Evolutionary conservation across 1,284 basidiomycete species (phyloP), one percentile per base, ranked within the genome.

Genomic region (Papiliotrema laurentii): DNA sequence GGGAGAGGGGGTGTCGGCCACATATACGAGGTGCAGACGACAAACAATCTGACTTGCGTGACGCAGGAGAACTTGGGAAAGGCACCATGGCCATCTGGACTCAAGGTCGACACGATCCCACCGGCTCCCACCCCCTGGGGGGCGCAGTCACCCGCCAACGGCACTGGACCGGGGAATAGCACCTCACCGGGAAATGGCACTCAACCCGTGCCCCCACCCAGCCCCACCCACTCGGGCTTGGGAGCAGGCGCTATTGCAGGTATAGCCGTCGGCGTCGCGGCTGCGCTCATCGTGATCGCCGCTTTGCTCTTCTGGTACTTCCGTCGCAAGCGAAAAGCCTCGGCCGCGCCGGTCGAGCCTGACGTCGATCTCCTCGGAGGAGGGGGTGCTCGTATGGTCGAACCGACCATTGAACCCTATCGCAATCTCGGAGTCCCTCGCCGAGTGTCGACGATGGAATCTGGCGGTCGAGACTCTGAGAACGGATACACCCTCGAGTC

Each of bases 1-100:
- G 49, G 49, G 2, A 16, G 43, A 25, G 49, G 49, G 3, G 49
- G 49, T 13, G 38, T 41, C 9, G 49, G 42, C n/a, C 27, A 50
- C 21, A 44, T 45, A 9, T 50, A 45, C 36, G 28, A 45, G 34
- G 49, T 50, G 13, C 25, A 31, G 19, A 6, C 27, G n/a, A 25
- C 35, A 13, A 31, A 43, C 18, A 40, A 43, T 25, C 9, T 22
- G 6, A 25, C 24, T 18, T 50, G 49, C 25, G 22, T 44, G 25
- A 45, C 42, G 25, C 43, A 45, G 24, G 14, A 24, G 16, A n/a
- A 31, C 37, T 33, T 18, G 18, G 45, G 45, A 9, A 25, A 26
- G 13, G 16, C 45, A 3, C 4, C 27, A 24, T 47, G 45, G 45
- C 45, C 45, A 18, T 14, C 35, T 5, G 36, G 45, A 24, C n/a